phyloP scores from a whole-genome alignment of 192 early-diverging fungal genomes.

The Coemansia sp. region DNA sequence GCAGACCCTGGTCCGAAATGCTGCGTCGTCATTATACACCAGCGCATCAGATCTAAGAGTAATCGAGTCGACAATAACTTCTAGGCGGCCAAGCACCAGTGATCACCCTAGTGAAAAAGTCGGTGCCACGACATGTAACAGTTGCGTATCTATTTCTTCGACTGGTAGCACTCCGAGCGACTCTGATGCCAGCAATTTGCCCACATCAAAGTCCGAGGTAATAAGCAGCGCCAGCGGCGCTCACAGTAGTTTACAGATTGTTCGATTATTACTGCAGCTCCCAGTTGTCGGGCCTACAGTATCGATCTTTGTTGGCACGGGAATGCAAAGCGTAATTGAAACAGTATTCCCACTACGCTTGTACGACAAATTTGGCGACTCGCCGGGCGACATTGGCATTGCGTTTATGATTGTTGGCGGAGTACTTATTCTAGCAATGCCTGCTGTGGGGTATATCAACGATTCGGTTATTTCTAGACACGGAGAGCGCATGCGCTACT shows the following conservation, averaged over 20 bases:
- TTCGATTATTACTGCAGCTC: constrained; percentile 27
- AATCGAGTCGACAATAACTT: constrained; percentile 6
- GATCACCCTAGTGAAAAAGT: not conserved
- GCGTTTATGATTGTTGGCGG: constrained; percentile 51
- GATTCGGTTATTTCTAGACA: constrained; percentile 26
- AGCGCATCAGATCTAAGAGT: not conserved
- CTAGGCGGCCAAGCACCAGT: not conserved
- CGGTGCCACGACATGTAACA: not conserved
- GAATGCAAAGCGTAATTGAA: constrained; percentile 52
- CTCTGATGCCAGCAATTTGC: not conserved
- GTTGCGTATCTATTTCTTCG: not conserved
- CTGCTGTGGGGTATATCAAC: constrained; percentile 34
- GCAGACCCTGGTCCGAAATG: not conserved
- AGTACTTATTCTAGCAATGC: constrained; percentile 48
- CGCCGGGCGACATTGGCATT: constrained; percentile 43
- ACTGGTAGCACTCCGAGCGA: not conserved
- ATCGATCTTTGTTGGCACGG: constrained; percentile 49
- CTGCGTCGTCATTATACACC: not conserved
- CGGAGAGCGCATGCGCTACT: constrained; percentile 54
- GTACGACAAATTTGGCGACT: constrained; percentile 45
- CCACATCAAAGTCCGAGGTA: not conserved
- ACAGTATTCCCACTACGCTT: constrained; percentile 46
- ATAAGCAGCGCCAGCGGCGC: not conserved
- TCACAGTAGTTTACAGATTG: constrained; percentile 11
- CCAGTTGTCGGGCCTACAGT: constrained; percentile 46